Conservation (phyloP, 2,329 filamentous ascomycete species). For the Aureobasidium sp. region DNA sequence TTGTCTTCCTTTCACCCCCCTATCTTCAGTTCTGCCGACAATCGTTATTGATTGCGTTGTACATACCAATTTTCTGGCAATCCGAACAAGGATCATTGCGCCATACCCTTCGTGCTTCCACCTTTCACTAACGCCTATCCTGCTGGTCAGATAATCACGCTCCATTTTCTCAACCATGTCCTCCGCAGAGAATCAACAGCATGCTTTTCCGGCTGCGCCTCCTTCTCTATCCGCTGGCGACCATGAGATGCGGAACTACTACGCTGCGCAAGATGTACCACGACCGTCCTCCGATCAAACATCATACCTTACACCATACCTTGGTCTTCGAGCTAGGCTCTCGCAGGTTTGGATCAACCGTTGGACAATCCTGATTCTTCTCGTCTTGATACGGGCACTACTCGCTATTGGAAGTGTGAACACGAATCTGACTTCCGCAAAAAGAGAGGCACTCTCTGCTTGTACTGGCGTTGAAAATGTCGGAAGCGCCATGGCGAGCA, state of each 20-base stretch:
- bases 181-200: conserved; percentile 47
- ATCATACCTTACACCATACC: conserved; percentile 76
- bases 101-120: background rate
- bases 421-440: conserved; percentile 67
- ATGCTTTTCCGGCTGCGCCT: conserved; percentile 48
- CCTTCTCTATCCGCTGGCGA: conserved; percentile 54
- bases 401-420: conserved; percentile 68
- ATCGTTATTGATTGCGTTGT: conserved; percentile 3
- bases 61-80: background rate
- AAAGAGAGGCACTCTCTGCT: conserved; percentile 74
- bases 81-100: background rate
- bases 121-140: conserved; percentile 15
- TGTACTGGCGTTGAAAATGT: conserved; percentile 89
- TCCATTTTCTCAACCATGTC: conserved; percentile 33
- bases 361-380: conserved; percentile 85
- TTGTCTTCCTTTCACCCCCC: conserved; percentile 6
- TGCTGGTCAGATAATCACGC: conserved; percentile 19
- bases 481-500: conserved; percentile 92
- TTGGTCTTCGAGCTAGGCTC: conserved; percentile 78
- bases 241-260: conserved; percentile 57
- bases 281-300: conserved; percentile 55
- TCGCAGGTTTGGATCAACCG: conserved; percentile 97
- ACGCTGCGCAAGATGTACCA: conserved; percentile 48
- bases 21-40: conserved; percentile 12
- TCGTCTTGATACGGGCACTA: conserved; percentile 76